Evolutionary conservation across 345 rosid species (phyloP).

Genomic region (Dovyalis caffra): DNA sequence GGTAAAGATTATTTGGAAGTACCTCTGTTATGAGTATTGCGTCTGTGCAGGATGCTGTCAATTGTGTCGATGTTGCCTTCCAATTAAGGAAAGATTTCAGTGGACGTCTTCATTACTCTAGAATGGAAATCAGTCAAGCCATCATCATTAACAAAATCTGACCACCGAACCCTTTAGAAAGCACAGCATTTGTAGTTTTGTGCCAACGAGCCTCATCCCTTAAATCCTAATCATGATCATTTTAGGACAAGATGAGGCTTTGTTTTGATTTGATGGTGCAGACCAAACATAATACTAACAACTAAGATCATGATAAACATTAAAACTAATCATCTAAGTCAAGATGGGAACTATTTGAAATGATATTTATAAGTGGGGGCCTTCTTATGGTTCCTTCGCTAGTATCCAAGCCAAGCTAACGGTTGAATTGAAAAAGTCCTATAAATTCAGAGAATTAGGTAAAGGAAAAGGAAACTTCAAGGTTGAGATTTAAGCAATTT

Average conservation of each 20-base stretch:
- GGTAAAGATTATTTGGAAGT: no score
- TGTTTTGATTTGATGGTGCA: neutral
- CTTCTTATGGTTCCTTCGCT: conserved; percentile 2
- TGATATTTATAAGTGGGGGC: neutral
- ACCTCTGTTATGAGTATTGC: no score
- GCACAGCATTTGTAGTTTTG: neutral
- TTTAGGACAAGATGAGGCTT: neutral
- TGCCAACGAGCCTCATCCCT: no score
- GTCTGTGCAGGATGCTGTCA: no score
- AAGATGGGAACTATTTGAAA: neutral
- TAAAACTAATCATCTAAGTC: conserved; percentile 6
- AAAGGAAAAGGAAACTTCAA: conserved; percentile 8
- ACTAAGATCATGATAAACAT: conserved; percentile 5
- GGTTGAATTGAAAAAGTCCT: neutral
- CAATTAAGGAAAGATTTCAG: neutral
- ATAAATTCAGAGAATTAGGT: neutral
- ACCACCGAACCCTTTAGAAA: conserved; percentile 27
- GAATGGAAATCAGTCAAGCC: neutral
- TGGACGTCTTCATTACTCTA: neutral
- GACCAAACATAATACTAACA: neutral
- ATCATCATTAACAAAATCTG: neutral
- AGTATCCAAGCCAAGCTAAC: conserved; percentile 12
- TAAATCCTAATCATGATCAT: no score
- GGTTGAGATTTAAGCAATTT: neutral
- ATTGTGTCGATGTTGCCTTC: neutral